Base-by-base conservation (phyloP, 1,139 yeast species). In the Yamadazyma diospyri region DNA sequence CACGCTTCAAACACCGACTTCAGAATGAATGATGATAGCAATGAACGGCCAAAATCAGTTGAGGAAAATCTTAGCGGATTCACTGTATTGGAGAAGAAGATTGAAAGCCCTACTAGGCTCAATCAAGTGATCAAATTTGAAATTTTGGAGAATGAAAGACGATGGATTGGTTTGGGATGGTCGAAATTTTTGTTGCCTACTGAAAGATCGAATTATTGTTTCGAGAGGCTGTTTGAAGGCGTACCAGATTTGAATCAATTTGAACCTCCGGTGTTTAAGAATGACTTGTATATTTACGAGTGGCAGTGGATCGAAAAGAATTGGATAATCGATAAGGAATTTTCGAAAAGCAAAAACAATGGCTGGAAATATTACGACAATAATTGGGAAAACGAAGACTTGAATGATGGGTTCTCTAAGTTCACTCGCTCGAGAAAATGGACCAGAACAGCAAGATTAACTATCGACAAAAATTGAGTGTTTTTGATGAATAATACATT, bases 91-190 rank as follows among this genome's bases (percentile, higher is more conserved):
- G 59, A 61, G 29, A 70, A 68, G 33, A 50, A 59, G 4, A 55
- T 64, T 11, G 55, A 63, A 4, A 64, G 74, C 0, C 62, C 73
- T 2, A 61, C 69, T 4, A 69, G 61, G 32, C 55, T 69, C 27
- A 65, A 63, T 27, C 76, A 74, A 42, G 57, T 66, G 1, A 66
- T 77, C 1, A 55, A 66, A 32, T 76, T 78, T 43, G 73, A 68
- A 35, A 54, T 77, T 1, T 49, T 72, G 27, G 81, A 78, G 42
- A 73, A 78, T 43, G 78, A 78, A 48, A 60, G 85, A 45, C 58
- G 82, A 34, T 77, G 83, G 82, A 32, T 76, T 4, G 82, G 79
- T 0, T 39, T 77, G 14, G 84, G 83, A 4, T 78, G 83, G 83
- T 57, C 72, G 25, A 63, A 66, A 31, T 57, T 61, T 23, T 47